Evolutionary conservation across 2,329 filamentous ascomycete genomes (phyloP).

Genomic region (Trichoderma sp.): DNA sequence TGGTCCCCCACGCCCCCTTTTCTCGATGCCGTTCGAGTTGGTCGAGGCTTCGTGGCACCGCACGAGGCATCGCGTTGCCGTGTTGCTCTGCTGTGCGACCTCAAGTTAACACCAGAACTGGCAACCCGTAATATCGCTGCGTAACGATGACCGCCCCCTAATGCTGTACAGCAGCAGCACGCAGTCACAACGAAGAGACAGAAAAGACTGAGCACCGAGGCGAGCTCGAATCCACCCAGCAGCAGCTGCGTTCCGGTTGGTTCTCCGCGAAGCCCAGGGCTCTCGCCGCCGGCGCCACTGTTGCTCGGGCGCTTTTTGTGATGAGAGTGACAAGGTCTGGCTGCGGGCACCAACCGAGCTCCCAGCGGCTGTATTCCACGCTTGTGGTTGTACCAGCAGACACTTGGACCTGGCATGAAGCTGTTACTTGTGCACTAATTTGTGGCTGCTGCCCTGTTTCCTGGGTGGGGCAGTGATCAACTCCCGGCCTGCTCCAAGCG

Average conservation of each 20-base stretch:
- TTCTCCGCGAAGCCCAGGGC: not conserved
- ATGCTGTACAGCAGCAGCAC: not conserved
- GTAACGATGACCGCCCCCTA: slow-evolving; percentile 15
- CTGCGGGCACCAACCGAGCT: not conserved
- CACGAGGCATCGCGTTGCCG: not conserved
- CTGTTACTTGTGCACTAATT: not conserved
- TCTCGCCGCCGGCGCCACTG: not conserved
- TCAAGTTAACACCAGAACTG: not conserved
- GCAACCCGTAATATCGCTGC: not conserved
- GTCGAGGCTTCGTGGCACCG: not conserved
- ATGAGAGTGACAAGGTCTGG: not conserved
- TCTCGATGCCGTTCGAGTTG: not conserved
- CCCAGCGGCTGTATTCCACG: not conserved
- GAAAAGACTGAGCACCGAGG: not conserved
- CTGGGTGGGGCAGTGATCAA: slow-evolving; percentile 15
- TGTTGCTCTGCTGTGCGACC: not conserved
- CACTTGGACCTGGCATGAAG: not conserved
- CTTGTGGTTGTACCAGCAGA: not conserved
- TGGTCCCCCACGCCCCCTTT: not conserved
- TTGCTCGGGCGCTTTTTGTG: not conserved
- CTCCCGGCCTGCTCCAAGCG: slow-evolving; percentile 13
- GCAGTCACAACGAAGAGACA: not conserved
- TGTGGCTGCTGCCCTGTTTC: slow-evolving; percentile 2
- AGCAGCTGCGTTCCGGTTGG: not conserved
- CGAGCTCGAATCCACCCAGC: not conserved